phyloP scores from a whole-genome alignment of 352 stramenopile species.

The Plasmopara halstedii region DNA sequence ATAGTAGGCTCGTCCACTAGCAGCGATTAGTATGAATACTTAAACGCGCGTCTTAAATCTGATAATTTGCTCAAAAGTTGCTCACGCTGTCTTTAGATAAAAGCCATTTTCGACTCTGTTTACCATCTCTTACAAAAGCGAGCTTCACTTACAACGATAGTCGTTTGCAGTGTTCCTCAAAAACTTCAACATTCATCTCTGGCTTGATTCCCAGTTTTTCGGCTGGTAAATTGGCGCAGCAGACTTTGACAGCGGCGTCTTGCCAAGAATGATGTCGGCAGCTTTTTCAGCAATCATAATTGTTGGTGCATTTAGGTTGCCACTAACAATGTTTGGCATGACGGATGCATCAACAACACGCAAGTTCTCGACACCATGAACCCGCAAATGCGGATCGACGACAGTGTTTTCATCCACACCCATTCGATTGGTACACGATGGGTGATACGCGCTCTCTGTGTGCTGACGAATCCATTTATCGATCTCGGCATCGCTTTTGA shows the following conservation, averaged over 20 bases:
- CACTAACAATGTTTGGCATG: constrained; percentile 92
- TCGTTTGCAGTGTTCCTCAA: no score
- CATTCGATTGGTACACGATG: constrained; percentile 88
- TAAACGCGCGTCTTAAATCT: background rate
- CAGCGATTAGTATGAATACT: background rate
- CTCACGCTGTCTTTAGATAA: no score
- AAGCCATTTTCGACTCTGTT: background rate
- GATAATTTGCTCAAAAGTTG: background rate
- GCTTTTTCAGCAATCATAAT: constrained; percentile 93
- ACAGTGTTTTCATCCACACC: constrained; percentile 76
- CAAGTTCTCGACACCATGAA: constrained; percentile 84
- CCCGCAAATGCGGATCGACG: constrained; percentile 79
- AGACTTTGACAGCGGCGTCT: constrained; percentile 58
- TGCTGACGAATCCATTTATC: constrained; percentile 81
- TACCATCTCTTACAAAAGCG: background rate
- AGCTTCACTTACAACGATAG: no score
- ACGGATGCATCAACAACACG: constrained; percentile 90
- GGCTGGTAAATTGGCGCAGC: constrained; percentile 65
- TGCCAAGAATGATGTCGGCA: constrained; percentile 87
- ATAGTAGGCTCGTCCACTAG: background rate
- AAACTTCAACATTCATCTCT: constrained; percentile 34
- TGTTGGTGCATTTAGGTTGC: constrained; percentile 91
- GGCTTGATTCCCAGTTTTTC: constrained; percentile 61
- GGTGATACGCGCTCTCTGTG: constrained; percentile 84
- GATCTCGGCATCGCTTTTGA: constrained; percentile 65